A percentile compares a stretch with the other conserved stretches of the same genome.
phyloP scores from a whole-genome alignment of 129 eudicot species.

The Erigeron canadensis region DNA sequence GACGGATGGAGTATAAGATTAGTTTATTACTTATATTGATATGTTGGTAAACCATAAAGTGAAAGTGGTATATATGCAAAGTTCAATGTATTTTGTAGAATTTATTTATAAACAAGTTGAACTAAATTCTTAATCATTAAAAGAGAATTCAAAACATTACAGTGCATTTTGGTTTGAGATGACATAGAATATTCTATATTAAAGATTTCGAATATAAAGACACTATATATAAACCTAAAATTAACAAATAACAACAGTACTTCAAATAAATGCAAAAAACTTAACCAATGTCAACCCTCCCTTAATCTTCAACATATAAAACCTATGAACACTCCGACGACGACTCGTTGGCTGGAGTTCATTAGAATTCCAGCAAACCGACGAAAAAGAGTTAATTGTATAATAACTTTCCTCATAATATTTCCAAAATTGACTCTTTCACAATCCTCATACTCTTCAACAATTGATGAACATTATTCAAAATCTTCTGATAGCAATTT shows the following conservation, averaged over 20 bases:
- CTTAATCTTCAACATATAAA: conserved; percentile 5
- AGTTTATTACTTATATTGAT: too few relatives aligned
- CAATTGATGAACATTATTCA: conserved; percentile 7
- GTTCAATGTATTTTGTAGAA: too few relatives aligned
- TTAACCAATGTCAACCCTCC: conserved; percentile 27
- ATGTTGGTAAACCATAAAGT: too few relatives aligned
- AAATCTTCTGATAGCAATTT: conserved; percentile 31
- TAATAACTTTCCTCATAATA: conserved; percentile 18
- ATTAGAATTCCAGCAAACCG: conserved; percentile 7
- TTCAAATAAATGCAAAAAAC: conserved; percentile 5
- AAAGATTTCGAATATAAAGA: conserved; percentile 15
- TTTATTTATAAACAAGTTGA: too few relatives aligned
- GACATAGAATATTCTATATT: conserved; percentile 9
- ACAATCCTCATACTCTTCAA: conserved; percentile 28
- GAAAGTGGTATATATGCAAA: too few relatives aligned
- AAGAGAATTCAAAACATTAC: background rate
- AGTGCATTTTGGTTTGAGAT: background rate
- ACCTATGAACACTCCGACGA: conserved; percentile 37
- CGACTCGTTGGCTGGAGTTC: conserved; percentile 26
- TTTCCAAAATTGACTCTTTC: conserved; percentile 21
- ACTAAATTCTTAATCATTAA: background rate
- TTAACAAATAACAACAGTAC: background rate
- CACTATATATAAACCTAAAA: conserved; percentile 28
- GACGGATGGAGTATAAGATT: too few relatives aligned
- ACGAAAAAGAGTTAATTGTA: conserved; percentile 2